A percentile compares a stretch with the other conserved stretches of the same genome.
These are phyloP conservation scores for Straminergon stramineum DNA, from an alignment of 225 moss, liverwort and hornwort species.

Conservation along the genomic window DNA sequence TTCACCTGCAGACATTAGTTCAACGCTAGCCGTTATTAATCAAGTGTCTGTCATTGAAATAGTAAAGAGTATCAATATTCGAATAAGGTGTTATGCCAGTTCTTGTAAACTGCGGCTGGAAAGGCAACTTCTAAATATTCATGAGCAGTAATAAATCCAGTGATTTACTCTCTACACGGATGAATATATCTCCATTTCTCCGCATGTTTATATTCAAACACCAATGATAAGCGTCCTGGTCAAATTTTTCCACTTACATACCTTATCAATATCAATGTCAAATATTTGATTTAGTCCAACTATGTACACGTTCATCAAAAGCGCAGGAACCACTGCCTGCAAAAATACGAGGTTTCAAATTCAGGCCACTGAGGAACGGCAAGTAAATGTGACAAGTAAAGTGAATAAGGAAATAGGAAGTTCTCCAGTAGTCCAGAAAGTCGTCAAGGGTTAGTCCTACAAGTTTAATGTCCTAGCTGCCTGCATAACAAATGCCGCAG, in stretches of 20 bases:
- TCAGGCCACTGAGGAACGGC: not conserved
- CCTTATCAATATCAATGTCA: conserved; percentile 88
- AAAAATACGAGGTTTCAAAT: not conserved
- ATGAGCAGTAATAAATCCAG: not conserved
- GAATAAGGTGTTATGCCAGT: not conserved
- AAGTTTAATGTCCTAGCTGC: not conserved
- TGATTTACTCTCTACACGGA: not conserved
- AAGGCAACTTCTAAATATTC: not conserved
- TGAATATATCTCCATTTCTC: not conserved
- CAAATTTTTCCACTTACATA: not conserved
- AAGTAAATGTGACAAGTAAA: not conserved
- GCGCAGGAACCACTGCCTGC: conserved; percentile 67
- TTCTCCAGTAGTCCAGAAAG: not conserved
- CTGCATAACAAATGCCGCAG: not conserved
- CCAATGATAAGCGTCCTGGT: not conserved
- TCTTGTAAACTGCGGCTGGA: not conserved
- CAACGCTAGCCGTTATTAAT: not conserved
- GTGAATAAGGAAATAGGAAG: not conserved
- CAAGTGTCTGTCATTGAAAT: not conserved
- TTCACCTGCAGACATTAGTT: conserved; percentile 43
- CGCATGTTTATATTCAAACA: not conserved
- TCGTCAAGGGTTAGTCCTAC: not conserved
- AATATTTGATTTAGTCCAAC: conserved; percentile 86
- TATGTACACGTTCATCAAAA: conserved; percentile 86
- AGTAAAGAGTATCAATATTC: not conserved